Evolutionary conservation across 164 flowering plant genomes (phyloP), one percentile per base, ranked within the genome.

Genomic region (Berberis thunbergii): DNA sequence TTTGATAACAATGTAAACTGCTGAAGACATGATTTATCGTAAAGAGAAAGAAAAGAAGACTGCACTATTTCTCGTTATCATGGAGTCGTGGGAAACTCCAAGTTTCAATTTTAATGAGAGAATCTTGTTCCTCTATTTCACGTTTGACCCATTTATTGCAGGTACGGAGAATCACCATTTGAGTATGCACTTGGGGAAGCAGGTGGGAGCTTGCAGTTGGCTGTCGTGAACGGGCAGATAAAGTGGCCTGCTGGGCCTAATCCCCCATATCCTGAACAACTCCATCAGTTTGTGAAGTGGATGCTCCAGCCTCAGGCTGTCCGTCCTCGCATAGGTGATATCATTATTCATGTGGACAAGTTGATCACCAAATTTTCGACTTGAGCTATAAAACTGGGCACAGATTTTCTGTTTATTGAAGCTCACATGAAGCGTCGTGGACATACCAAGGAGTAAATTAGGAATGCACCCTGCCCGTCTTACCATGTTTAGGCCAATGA

Each of bases 101-200:
- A 26, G 26, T 26, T 26, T 26, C 26, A 26, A 26, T 26, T 26
- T 26, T 26, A 26, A 26, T 26, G 26, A 26, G 26, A 26, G 26
- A 26, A 26, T 26, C 26, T 26, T 26, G 26, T 26, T 26, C 26
- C 26, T 26, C 26, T 26, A 26, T 26, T 26, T 26, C 26, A 26
- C 26, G 0, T 26, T 26, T 26, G 26, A 26, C 10, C 5, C 50
- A 7, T 48, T 11, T 11, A 48, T 48, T 67, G 44, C 70, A 94
- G 98, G 98, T 90, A 90, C 67, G 96, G 97, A 1, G 81, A 73
- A 45, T 88, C 98, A 65, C 98, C 98, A 50, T 94, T 94, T 64
- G 98, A 94, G 70, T 86, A 88, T 77, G 96, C 86, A 26, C 85
- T 88, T 45, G 98, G 88, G 40, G 97, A 94, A 74, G 78, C 98